Evolutionary conservation across 2,329 filamentous ascomycete species (phyloP).

Genomic region (Aspergillus sp.): DNA sequence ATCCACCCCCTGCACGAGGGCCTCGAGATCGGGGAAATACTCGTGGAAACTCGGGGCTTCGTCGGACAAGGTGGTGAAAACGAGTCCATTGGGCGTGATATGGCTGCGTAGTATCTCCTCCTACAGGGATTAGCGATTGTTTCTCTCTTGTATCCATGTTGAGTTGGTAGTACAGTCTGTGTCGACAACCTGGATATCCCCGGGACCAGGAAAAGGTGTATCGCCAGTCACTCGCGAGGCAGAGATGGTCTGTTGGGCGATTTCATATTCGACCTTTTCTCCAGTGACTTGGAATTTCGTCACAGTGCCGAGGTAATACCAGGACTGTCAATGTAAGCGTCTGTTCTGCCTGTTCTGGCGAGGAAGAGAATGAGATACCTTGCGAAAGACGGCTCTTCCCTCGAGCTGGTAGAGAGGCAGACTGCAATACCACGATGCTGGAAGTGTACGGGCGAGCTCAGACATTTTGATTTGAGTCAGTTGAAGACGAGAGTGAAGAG

Average conservation of each 20-base stretch:
- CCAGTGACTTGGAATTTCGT: slow-evolving; percentile 42
- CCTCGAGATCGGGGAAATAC: slow-evolving; percentile 50
- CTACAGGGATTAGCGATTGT: slow-evolving; percentile 1
- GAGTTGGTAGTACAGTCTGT: slow-evolving; percentile 23
- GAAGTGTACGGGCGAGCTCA: slow-evolving; percentile 38
- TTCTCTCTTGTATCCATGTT: not conserved
- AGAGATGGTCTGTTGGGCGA: slow-evolving; percentile 43
- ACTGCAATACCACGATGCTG: slow-evolving; percentile 52
- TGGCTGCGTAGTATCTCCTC: slow-evolving; percentile 25
- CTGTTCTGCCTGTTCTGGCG: not conserved
- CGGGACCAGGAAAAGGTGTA: slow-evolving; percentile 18
- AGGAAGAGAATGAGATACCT: slow-evolving; percentile 23
- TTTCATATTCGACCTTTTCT: slow-evolving; percentile 45
- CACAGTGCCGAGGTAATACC: slow-evolving; percentile 51
- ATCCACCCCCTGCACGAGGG: slow-evolving; percentile 46
- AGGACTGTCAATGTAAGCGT: slow-evolving; percentile 34
- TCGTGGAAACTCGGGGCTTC: slow-evolving; percentile 47
- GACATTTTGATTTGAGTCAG: slow-evolving; percentile 19
- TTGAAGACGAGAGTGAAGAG: too few relatives aligned
- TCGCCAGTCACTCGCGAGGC: slow-evolving; percentile 33
- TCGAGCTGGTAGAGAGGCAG: slow-evolving; percentile 47
- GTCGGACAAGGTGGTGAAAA: slow-evolving; percentile 49
- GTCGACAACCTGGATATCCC: slow-evolving; percentile 38
- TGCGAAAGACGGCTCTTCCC: slow-evolving; percentile 46
- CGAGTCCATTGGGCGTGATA: slow-evolving; percentile 49